Evolutionary conservation across 257 asterid genomes (phyloP).

Genomic region (Plantago ovata): DNA sequence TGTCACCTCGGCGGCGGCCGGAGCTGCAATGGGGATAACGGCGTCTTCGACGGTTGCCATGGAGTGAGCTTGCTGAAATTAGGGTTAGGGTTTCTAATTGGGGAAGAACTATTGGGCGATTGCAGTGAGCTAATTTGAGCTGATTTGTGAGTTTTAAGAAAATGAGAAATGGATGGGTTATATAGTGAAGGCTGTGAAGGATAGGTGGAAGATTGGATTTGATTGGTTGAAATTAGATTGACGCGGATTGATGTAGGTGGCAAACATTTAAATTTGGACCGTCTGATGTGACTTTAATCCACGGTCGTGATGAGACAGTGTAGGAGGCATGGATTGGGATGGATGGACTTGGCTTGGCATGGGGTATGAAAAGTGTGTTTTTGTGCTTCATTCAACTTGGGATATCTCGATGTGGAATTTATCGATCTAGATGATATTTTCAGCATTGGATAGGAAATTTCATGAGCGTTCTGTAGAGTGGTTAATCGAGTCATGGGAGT

Average conservation of each 20-base stretch:
- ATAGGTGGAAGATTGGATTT: conserved; percentile 32
- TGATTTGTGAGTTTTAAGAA: conserved; percentile 10
- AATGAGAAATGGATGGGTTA: conserved; percentile 39
- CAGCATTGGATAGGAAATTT: conserved; percentile 35
- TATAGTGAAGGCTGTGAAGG: conserved; percentile 31
- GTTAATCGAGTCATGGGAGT: conserved; percentile 11
- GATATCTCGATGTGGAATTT: conserved; percentile 36
- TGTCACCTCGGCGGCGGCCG: conserved; percentile 25
- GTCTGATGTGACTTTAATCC: conserved; percentile 53
- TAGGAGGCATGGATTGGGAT: conserved; percentile 35
- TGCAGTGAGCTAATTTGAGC: conserved; percentile 16
- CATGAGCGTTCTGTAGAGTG: conserved; percentile 43
- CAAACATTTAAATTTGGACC: conserved; percentile 56
- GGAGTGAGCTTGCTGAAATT: neutral
- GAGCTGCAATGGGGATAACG: conserved; percentile 27
- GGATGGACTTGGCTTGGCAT: conserved; percentile 25
- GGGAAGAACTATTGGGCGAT: conserved; percentile 1
- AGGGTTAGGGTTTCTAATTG: conserved; percentile 29
- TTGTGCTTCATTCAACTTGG: conserved; percentile 45
- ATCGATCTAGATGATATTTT: conserved; percentile 25
- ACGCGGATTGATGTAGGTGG: conserved; percentile 53
- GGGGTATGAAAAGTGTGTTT: conserved; percentile 52
- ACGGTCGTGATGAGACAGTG: conserved; percentile 37
- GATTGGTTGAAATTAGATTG: conserved; percentile 49
- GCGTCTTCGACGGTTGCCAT: conserved; percentile 60